Percentiles rank a stretch among this genome's conserved stretches.
Evolutionary conservation across 225 moss, liverwort and hornwort genomes (phyloP).

Genomic region (Thuidium tamariscinum): DNA sequence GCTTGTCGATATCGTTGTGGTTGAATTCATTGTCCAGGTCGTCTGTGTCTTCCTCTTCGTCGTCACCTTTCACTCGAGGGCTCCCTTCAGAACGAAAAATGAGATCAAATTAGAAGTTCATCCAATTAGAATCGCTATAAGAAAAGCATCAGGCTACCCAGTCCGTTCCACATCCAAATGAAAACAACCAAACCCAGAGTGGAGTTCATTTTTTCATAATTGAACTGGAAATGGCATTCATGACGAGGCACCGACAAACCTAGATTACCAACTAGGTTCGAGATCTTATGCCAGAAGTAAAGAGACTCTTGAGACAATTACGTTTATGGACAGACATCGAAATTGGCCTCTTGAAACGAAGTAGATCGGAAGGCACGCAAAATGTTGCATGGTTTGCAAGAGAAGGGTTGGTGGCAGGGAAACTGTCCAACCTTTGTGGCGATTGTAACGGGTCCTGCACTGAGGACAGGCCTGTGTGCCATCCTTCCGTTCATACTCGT

Average conservation of each 20-base stretch:
- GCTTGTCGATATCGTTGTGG: constrained; percentile 27
- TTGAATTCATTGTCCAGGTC: constrained; percentile 84
- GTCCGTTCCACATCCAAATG: background rate
- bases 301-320: background rate
- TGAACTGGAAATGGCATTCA: background rate
- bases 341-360: background rate
- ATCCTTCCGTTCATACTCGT: constrained; percentile 86
- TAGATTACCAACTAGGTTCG: background rate
- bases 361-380: background rate
- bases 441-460: constrained; percentile 73
- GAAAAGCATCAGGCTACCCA: background rate
- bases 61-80: constrained; percentile 77
- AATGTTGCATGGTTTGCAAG: background rate
- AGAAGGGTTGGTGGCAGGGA: background rate
- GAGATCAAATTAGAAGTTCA: background rate
- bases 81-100: constrained; percentile 27
- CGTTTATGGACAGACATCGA: background rate
- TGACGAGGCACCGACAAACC: background rate
- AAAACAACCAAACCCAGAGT: background rate
- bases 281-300: background rate
- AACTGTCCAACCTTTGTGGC: constrained; percentile 52
- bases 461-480: constrained; percentile 85
- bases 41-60: constrained; percentile 73
- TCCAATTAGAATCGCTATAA: background rate
- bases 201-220: background rate